Percentiles rank a stretch among this genome's conserved stretches.
phyloP scores from a whole-genome alignment of 106 monocot genomes.

The Allium sativum region DNA sequence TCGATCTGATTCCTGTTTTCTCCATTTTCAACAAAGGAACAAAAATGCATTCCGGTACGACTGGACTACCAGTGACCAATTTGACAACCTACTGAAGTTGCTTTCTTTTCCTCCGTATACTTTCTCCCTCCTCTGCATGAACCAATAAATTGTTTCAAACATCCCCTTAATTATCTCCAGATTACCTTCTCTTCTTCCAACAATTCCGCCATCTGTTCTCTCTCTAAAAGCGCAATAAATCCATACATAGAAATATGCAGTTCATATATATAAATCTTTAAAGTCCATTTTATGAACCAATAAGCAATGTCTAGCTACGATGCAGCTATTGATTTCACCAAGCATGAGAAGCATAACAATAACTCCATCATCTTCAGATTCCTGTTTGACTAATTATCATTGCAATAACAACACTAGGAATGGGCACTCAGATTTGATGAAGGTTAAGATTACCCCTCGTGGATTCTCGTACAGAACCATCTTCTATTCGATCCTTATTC shows the following conservation, averaged over 20 bases:
- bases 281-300: background rate
- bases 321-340: slow-evolving; percentile 55
- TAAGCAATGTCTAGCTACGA: slow-evolving; percentile 11
- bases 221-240: background rate
- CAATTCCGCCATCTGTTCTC: background rate
- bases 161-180: background rate
- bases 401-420: slow-evolving; percentile 4
- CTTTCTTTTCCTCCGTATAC: too few relatives aligned
- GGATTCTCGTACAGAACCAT: slow-evolving; percentile 48
- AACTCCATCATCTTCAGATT: slow-evolving; percentile 18
- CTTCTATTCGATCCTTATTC: slow-evolving; percentile 45
- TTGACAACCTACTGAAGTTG: too few relatives aligned
- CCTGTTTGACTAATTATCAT: background rate
- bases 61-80: too few relatives aligned
- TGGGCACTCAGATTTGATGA: slow-evolving; percentile 51
- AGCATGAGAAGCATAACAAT: slow-evolving; percentile 75
- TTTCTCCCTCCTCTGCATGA: too few relatives aligned
- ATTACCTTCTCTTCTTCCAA: background rate
- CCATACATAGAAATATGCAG: too few relatives aligned
- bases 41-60: too few relatives aligned
- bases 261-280: background rate
- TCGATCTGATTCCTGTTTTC: too few relatives aligned
- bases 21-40: too few relatives aligned
- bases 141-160: background rate
- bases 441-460: slow-evolving; percentile 32